These are phyloP conservation scores for Mortierella sp. DNA, from an alignment of 371 early-diverging fungal genomes.

Conservation along the genomic window DNA sequence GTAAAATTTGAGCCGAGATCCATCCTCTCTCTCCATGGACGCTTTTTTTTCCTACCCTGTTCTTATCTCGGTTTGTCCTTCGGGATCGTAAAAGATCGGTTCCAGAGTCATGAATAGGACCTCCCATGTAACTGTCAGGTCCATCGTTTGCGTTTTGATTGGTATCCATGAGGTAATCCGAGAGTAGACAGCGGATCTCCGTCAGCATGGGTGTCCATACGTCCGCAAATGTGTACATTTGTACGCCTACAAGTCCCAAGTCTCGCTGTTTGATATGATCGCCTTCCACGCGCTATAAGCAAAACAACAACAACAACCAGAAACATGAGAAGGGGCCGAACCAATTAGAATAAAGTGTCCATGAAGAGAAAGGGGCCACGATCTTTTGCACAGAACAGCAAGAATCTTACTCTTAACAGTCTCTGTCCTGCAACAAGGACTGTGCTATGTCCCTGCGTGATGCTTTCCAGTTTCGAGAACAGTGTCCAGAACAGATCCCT, in stretches of 20 bases:
- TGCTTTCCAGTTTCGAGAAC: constrained; percentile 85
- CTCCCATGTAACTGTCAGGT: constrained; percentile 27
- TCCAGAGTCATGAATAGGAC: constrained; percentile 25
- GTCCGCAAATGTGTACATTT: constrained; percentile 61
- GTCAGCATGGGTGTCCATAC: constrained; percentile 73
- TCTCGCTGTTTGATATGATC: constrained; percentile 35
- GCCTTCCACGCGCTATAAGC: constrained; percentile 34
- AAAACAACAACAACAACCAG: neutral
- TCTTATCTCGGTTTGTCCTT: constrained; percentile 36
- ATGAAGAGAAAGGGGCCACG: too few species aligned
- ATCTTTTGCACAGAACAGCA: neutral
- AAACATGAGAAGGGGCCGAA: too few species aligned
- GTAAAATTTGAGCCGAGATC: too few species aligned
- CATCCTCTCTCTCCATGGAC: too few species aligned
- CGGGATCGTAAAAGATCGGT: constrained; percentile 36
- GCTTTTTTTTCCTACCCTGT: constrained; percentile 23
- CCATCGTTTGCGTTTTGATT: constrained; percentile 32
- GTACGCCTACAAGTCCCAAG: constrained; percentile 32
- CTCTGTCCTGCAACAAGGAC: constrained; percentile 57
- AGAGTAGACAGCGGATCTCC: constrained; percentile 71
- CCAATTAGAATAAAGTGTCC: too few species aligned
- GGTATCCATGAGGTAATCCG: constrained; percentile 70
- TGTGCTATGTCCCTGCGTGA: constrained; percentile 84
- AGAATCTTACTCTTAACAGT: constrained; percentile 34
- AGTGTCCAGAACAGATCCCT: constrained; percentile 83